Evolutionary conservation across 345 rosid species (phyloP).

Genomic region (Gossypium raimondii): DNA sequence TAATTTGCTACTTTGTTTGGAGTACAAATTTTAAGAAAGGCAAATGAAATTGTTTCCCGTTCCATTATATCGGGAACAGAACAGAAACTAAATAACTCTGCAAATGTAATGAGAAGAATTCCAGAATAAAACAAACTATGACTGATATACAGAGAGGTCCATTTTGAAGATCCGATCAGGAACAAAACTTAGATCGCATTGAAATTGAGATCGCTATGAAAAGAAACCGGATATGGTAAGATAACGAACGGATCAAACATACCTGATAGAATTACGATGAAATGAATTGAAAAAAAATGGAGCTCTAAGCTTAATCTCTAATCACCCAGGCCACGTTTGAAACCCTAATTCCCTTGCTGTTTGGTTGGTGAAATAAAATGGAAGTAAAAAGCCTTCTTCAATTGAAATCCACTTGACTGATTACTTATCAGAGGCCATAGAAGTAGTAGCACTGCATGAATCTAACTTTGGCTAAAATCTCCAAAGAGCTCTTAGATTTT

Average conservation of each 20-base stretch:
- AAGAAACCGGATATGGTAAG: not conserved
- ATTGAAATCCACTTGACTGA: not conserved
- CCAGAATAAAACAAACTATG: not conserved
- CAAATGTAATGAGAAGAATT: not conserved
- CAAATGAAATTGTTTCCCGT: not conserved
- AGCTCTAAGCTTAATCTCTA: not conserved
- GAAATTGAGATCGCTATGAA: not conserved
- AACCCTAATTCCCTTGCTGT: not conserved
- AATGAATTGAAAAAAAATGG: not conserved
- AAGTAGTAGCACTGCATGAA: not conserved
- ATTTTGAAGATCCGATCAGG: not conserved
- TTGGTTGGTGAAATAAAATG: not conserved
- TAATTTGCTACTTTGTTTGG: not conserved
- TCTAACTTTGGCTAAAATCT: not conserved
- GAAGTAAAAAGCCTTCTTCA: not conserved
- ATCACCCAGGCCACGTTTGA: not conserved
- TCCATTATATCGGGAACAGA: not conserved
- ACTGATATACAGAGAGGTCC: not conserved
- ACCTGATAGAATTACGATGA: conserved; percentile 6
- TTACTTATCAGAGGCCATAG: not conserved
- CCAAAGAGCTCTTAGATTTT: too few species aligned
- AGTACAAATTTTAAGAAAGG: not conserved
- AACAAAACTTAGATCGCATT: not conserved
- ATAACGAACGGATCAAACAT: not conserved
- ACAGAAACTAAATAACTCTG: not conserved